phyloP scores from a whole-genome alignment of 352 stramenopile species.

The Plasmopara halstedii region DNA sequence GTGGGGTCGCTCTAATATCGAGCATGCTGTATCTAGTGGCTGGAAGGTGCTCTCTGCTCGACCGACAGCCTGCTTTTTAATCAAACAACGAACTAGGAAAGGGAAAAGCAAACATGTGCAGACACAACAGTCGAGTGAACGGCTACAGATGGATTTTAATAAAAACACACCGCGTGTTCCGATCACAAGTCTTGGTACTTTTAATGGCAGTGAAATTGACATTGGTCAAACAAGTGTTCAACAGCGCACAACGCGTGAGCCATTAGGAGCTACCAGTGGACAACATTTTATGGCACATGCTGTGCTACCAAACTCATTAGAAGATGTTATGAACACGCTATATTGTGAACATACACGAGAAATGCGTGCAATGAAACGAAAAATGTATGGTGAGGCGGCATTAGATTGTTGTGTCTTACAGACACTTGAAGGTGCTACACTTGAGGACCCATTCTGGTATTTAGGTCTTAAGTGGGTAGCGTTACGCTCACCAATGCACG shows the following conservation, averaged over 20 bases:
- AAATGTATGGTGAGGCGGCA: constrained; percentile 41
- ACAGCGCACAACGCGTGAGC: constrained; percentile 10
- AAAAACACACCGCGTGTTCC: constrained; percentile 14
- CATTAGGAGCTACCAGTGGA: constrained; percentile 19
- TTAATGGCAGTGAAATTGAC: constrained; percentile 10
- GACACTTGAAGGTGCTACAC: constrained; percentile 51
- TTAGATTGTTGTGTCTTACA: constrained; percentile 59
- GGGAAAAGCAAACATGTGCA: constrained; percentile 13
- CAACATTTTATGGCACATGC: constrained; percentile 63
- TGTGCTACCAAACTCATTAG: constrained; percentile 43
- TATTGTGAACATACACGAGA: constrained; percentile 55
- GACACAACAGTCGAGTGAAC: constrained; percentile 1
- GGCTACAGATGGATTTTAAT: constrained; percentile 11
- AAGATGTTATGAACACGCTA: constrained; percentile 54
- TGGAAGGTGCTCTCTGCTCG: constrained; percentile 49
- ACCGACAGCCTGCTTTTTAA: constrained; percentile 44
- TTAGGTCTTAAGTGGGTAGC: constrained; percentile 68
- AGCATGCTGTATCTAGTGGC: constrained; percentile 29
- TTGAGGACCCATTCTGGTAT: constrained; percentile 70
- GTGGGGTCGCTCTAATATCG: constrained; percentile 56
- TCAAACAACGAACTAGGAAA: constrained; percentile 36
- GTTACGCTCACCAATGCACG: constrained; percentile 51
- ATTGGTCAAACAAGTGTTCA: constrained; percentile 5
- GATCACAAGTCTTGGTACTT: constrained; percentile 19
- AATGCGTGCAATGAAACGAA: constrained; percentile 30